phyloP scores from a whole-genome alignment of 805 yeast genomes.

The Sporopachydermia lactativora region DNA sequence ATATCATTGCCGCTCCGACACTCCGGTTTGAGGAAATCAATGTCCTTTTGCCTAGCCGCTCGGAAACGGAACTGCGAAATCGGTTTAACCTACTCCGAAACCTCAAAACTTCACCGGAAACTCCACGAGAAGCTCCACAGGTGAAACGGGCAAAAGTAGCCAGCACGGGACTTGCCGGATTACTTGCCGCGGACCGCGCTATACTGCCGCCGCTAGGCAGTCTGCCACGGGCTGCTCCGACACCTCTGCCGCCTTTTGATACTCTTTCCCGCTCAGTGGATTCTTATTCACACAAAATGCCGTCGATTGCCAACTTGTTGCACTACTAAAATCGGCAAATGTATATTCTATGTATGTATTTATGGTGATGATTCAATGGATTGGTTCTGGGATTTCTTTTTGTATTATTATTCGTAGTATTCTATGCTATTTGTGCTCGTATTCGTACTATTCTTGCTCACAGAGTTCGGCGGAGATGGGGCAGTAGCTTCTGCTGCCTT shows the following conservation, averaged over 20 bases:
- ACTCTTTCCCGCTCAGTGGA: not conserved
- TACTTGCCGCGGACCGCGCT: not conserved
- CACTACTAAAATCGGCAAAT: not conserved
- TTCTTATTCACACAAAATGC: not conserved
- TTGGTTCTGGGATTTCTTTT: no score
- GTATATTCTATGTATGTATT: no score
- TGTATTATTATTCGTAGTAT: no score
- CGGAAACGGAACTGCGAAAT: not conserved
- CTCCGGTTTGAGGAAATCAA: conserved; percentile 1
- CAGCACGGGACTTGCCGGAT: not conserved
- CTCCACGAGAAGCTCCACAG: no score
- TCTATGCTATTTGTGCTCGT: no score
- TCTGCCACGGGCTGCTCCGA: not conserved
- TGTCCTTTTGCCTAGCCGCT: not conserved
- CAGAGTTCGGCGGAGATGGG: no score
- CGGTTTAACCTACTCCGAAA: not conserved
- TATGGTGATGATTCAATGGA: no score
- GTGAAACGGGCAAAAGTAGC: not conserved
- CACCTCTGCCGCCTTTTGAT: not conserved
- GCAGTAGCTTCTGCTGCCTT: no score
- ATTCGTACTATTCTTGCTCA: no score
- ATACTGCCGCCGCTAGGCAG: not conserved
- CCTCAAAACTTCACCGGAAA: not conserved
- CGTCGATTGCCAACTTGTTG: not conserved
- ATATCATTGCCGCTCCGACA: not conserved